phyloP scores from a whole-genome alignment of 2,329 filamentous ascomycete genomes.

The Fusarium sp. region DNA sequence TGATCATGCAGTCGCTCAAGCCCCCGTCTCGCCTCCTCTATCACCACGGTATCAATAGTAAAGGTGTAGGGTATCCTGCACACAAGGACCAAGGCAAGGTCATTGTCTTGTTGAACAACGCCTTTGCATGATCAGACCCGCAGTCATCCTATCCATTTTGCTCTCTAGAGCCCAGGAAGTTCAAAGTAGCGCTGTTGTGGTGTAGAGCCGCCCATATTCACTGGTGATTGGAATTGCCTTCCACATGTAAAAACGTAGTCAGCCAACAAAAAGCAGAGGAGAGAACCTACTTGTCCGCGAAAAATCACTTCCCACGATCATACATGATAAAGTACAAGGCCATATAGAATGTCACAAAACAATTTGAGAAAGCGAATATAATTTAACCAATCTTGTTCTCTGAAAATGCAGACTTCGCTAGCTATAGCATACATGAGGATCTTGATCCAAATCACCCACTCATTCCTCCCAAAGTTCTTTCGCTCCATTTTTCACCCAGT shows the following conservation, averaged over 20 bases:
- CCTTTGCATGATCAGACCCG: not conserved
- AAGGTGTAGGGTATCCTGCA: not conserved
- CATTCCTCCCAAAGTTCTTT: not conserved
- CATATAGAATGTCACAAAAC: not conserved
- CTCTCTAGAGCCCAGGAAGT: fast-evolving
- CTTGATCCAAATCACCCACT: not conserved
- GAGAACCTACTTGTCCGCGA: too few relatives aligned
- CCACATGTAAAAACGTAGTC: too few relatives aligned
- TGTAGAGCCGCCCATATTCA: fast-evolving
- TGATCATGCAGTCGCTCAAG: not conserved
- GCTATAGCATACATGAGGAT: not conserved
- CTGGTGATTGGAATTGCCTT: not conserved
- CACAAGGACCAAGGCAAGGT: not conserved
- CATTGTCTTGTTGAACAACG: not conserved
- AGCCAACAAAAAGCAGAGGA: too few relatives aligned
- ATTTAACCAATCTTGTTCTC: not conserved
- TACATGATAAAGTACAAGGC: too few relatives aligned
- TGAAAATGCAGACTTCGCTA: not conserved
- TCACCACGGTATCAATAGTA: not conserved
- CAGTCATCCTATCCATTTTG: not conserved
- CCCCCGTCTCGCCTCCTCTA: too few relatives aligned
- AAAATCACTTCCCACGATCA: too few relatives aligned
- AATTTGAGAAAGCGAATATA: too few relatives aligned
- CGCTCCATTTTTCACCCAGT: not conserved
- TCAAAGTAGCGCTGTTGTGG: not conserved